Evolutionary conservation across 2,329 filamentous ascomycete species (phyloP), one percentile per base, ranked within the genome.

Genomic region (Harringtonia aguacate): DNA sequence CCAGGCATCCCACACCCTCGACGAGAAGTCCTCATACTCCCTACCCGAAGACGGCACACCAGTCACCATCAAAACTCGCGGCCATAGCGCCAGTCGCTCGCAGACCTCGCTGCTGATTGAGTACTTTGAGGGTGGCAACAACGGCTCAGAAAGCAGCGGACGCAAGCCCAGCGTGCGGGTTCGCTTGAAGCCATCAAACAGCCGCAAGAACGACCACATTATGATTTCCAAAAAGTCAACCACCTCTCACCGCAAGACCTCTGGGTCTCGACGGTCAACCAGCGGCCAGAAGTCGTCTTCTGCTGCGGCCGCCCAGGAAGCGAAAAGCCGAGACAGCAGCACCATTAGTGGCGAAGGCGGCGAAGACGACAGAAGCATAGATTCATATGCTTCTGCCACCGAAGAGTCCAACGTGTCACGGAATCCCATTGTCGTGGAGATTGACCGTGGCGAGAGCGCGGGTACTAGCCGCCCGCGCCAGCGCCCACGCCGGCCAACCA

Each of bases 31-130:
- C 4, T 80, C 81, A 43, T 89, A 85, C 63, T 87, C 83, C 31
- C 75, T 92, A 41, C 86, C 85, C 46, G 84, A 88, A 57, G 86
- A 92, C 77, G 86, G 86, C 59, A 90, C 85, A 43, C 88, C 89
- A 35, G 81, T 98, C 57, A 97, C 87, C 48, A 94, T 98, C 61
- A 81, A 83, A 59, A 95, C 90, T 36, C 77, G 75, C 48, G 72
- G 76, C 55, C 73, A 77, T 58, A 68, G 65, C 51, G 57, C 69
- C 49, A 74, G 68, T 58, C 66, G 77, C 55, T 94, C 86, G 37
- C 88, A 94, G 67, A 94, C 89, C 31, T 94, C 86, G 45, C 72
- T 95, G 52, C 72, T 95, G 55, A 95, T 95, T 56, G 89, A 95
- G 66, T 95, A 94, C 64, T 95, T 94, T 57, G 89, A 95, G 65